Base-by-base conservation (phyloP, 345 rosid species). In the Punica granatum region DNA sequence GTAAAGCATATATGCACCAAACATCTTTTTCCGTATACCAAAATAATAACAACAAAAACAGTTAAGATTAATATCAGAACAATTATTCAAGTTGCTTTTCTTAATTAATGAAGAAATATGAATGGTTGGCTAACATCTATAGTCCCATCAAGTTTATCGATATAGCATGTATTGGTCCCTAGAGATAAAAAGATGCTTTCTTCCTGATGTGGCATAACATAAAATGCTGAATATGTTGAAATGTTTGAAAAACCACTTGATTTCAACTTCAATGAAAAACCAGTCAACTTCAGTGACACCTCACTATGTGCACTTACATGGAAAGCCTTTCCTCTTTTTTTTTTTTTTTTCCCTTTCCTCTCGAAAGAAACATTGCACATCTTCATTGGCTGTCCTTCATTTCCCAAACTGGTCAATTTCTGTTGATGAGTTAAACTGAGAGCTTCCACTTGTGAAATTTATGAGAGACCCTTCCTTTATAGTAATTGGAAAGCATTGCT, bases 401-500 rank as follows among this genome's bases (percentile, higher is more conserved):
- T n/a, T 56, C 61, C 61, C 61, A 10, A 56, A 33, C 61, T 26
- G 13, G 34, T 56, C 61, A 26, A 56, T 14, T 28, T 56, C 32
- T 4, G 25, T 30, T 14, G 61, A 26, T 28, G 61, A 26, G 30
- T 13, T 30, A 11, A n/a, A 26, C 25, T 28, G 34, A 56, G 61
- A 56, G 61, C 61, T 56, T 56, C 61, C 16, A 65, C 73, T 70
- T 76, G 74, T 66, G 68, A 73, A 80, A 78, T 78, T 78, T 74
- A 82, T 76, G 74, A 72, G 64, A 36, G 28, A 30, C 67, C 64
- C 53, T 14, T 74, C 75, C 18, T 48, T 66, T 23, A 64, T 64
- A 62, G 73, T 60, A 72, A 49, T 53, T 66, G 64, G 75, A 79
- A 70, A 62, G 28, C 28, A 19, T 36, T 35, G 61, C 31, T 56